Conservation (phyloP, 2,329 filamentous ascomycete genomes). For the Xylariaceae sp. region DNA sequence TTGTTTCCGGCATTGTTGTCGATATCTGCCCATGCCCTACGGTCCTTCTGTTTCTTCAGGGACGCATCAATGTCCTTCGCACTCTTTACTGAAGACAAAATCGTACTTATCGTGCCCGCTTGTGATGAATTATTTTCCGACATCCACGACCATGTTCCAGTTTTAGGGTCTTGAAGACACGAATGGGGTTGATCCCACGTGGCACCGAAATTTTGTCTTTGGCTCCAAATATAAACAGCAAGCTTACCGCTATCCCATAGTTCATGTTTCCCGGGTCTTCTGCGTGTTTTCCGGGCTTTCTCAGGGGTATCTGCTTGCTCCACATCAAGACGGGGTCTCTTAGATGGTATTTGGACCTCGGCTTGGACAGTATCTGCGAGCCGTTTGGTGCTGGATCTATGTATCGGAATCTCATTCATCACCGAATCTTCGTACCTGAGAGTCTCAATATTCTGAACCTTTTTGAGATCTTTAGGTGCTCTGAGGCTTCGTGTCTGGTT, state of each 20-base stretch:
- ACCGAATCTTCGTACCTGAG: constrained; percentile 29
- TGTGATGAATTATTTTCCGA: constrained; percentile 16
- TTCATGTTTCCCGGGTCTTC: constrained; percentile 20
- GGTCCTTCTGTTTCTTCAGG: constrained; percentile 15
- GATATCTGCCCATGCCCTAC: constrained; percentile 1
- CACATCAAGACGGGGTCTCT: constrained; percentile 19
- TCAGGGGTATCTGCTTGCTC: constrained; percentile 27
- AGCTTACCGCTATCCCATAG: constrained; percentile 29
- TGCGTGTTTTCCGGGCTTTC: constrained; percentile 14
- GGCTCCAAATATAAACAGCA: constrained; percentile 30
- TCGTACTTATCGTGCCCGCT: constrained; percentile 16
- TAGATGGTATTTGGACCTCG: constrained; percentile 14
- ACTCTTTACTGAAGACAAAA: constrained; percentile 24
- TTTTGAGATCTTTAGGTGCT: constrained; percentile 18
- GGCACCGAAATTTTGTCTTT: constrained; percentile 22
- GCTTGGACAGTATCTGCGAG: constrained; percentile 22
- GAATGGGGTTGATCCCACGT: constrained; percentile 24
- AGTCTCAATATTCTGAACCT: constrained; percentile 30
- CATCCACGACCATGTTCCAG: constrained; percentile 27
- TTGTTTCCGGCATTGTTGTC: background rate
- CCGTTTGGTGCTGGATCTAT: constrained; percentile 20
- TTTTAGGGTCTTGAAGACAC: constrained; percentile 26
- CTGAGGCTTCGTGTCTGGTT: constrained; percentile 14
- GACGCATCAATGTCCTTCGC: constrained; percentile 20
- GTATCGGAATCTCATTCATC: constrained; percentile 29